A percentile compares a stretch with the other conserved stretches of the same genome.
phyloP scores from a whole-genome alignment of 371 early-diverging fungal species.

The Rhizomucor pusillus region DNA sequence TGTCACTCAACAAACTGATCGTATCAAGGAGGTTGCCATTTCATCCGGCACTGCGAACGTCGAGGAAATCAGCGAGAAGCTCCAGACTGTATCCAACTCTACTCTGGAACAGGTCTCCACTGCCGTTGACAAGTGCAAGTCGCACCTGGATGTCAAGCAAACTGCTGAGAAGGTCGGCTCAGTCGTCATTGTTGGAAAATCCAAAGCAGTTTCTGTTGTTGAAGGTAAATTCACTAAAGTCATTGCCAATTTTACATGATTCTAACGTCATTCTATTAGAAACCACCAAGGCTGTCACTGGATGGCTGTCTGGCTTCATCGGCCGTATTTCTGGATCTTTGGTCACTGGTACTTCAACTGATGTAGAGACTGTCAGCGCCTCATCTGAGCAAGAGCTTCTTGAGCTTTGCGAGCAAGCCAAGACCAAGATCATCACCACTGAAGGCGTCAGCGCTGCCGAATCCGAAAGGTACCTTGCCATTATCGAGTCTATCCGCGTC shows the following conservation, averaged over 20 bases:
- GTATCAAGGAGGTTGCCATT: slow-evolving; percentile 5
- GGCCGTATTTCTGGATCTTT: neutral
- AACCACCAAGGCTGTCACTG: slow-evolving; percentile 2
- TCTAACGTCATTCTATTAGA: slow-evolving; percentile 1
- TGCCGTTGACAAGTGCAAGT: slow-evolving; percentile 9
- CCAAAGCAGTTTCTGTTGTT: neutral
- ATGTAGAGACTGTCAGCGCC: neutral
- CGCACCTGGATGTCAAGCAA: neutral
- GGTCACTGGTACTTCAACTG: neutral
- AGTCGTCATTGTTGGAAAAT: too few relatives aligned
- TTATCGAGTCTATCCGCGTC: slow-evolving; percentile 3
- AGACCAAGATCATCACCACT: neutral
- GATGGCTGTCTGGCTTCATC: slow-evolving; percentile 8
- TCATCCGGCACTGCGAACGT: neutral
- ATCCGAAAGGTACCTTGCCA: neutral
- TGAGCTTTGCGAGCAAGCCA: slow-evolving; percentile 4
- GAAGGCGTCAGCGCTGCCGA: neutral
- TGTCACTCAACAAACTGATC: slow-evolving; percentile 11
- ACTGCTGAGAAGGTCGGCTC: neutral
- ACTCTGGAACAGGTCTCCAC: slow-evolving; percentile 3
- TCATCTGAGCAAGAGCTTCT: neutral
- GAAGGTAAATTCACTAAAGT: too few relatives aligned
- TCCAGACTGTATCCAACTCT: neutral
- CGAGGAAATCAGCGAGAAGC: slow-evolving; percentile 1
- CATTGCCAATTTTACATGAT: too few relatives aligned